A percentile compares a stretch with the other conserved stretches of the same genome.
Conservation (phyloP, 208 protist genomes). For the Acanthamoeba castellanii region DNA sequence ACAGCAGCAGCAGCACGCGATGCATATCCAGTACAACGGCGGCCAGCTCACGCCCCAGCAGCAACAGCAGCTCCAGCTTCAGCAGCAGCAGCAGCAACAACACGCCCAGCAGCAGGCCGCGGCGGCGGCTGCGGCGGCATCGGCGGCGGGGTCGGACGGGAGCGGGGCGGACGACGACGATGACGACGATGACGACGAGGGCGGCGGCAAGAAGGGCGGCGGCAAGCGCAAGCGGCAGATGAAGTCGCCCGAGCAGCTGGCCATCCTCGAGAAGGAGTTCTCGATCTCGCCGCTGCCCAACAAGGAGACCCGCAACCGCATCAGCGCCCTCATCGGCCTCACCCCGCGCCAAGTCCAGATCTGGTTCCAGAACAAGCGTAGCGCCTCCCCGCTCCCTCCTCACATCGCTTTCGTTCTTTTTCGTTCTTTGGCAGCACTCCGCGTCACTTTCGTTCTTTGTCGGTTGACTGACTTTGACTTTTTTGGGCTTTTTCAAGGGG, state of each 20-base stretch:
- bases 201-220: background rate
- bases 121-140: background rate
- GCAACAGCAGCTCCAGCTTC: constrained; percentile 27
- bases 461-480: background rate
- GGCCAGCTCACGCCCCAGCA: background rate
- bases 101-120: background rate
- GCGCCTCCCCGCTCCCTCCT: background rate
- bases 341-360: constrained; percentile 74
- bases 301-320: constrained; percentile 63
- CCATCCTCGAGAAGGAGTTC: constrained; percentile 74
- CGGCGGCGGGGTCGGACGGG: background rate
- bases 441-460: background rate
- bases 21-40: background rate
- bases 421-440: too few relatives aligned
- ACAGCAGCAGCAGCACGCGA: background rate
- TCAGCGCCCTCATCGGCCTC: constrained; percentile 43
- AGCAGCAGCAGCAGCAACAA: background rate
- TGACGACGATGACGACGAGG: constrained; percentile 17
- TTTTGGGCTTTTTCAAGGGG: background rate
- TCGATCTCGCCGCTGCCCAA: constrained; percentile 71
- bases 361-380: constrained; percentile 76
- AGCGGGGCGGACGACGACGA: background rate
- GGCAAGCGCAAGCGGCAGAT: constrained; percentile 77
- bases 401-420: background rate
- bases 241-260: constrained; percentile 70